Evolutionary conservation across 306 rosid species (phyloP), one percentile per base, ranked within the genome.

Genomic region (Dalbergia cochinchinensis): DNA sequence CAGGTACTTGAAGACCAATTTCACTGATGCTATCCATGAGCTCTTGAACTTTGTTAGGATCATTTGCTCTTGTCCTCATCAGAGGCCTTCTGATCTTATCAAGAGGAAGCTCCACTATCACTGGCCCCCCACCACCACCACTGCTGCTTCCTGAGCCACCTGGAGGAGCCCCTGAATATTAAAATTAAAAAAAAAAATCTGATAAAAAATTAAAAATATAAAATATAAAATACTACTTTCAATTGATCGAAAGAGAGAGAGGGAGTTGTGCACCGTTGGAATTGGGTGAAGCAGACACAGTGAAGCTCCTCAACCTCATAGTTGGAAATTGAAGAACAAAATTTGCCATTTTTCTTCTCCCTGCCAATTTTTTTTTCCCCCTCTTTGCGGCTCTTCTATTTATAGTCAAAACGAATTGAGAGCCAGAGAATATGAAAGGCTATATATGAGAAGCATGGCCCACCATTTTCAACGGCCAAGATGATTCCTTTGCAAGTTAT

Each of bases 1-100:
- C 99, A 67, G 99, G 99, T 50, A 90, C 92, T 89, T 92, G 99
- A 62, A 95, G 99, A 16, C 99, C 99, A 65, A 92, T 95, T 83
- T 88, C 83, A 69, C 82, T 44, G 55, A 95, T 95, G 80, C 99
- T 95, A 53, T 92, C 94, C 99, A 91, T 90, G 2, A 95, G 89
- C 26, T 92, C 89, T 76, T 91, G 76, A 62, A 95, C 98, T 85
- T 95, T 95, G 73, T 12, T 61, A 3, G 80, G 92, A 74, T 95
- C 96, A 63, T 95, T 95, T 74, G 90, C 42, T 87, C 99, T 91
- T 5, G 98, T 95, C 79, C 92, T 86, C 99, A 92, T 87, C 72
- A 95, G 44, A 14, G 99, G 99, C 82, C 99, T 89, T 85, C 88
- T 87, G 34, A 95, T 95, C 96, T 92, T 91, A 59, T 91, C 98